Base-by-base conservation (phyloP, 768 basidiomycete genomes). In the Macrolepiota albuminosa region DNA sequence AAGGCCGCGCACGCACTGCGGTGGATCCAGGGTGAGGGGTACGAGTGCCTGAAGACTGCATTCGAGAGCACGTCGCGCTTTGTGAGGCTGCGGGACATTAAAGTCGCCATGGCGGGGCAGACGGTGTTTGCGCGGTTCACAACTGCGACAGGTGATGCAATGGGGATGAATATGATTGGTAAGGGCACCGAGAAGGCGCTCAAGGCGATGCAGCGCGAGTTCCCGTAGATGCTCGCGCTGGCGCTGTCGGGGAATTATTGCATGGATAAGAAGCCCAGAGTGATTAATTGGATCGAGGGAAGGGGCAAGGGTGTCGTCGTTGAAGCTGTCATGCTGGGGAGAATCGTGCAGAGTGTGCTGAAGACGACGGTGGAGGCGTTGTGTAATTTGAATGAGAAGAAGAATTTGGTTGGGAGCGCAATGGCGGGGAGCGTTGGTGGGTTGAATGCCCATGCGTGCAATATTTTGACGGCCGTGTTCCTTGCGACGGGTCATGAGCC, bases 381-480 rank as follows among this genome's bases (percentile, higher is more conserved):
- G 21, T 21, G 21, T 21, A 21, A 21, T 21, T 21, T 21, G 21
- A 21, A 21, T 21, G 21, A 92, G 73, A 71, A 98, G 71, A 98
- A 98, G 71, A 78, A 99, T 73, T 73, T 98, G 65, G 82, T 98
- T 51, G 97, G 97, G 6, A 95, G 92, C 64, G 95, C 96, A 47
- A 98, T 98, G 96, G 96, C 97, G 40, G 97, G 96, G 6, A 87
- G 87, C n/a, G 83, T 98, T 56, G 97, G 97, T 36, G 97, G 97
- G 0, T 98, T 96, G 78, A 99, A 99, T 74, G 97, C 97, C 10
- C 97, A 99, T 73, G 96, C 96, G 7, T 89, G 94, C 54, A 98
- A 98, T 73, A 98, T 98, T 67, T 76, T 98, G 64, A 98, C 97
- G 37, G 95, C 97, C 5, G 77, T 98, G 58, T 99, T 88, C 78